Conservation (phyloP, 176 grass and related monocot species). For the Cenchrus fungigraminus region DNA sequence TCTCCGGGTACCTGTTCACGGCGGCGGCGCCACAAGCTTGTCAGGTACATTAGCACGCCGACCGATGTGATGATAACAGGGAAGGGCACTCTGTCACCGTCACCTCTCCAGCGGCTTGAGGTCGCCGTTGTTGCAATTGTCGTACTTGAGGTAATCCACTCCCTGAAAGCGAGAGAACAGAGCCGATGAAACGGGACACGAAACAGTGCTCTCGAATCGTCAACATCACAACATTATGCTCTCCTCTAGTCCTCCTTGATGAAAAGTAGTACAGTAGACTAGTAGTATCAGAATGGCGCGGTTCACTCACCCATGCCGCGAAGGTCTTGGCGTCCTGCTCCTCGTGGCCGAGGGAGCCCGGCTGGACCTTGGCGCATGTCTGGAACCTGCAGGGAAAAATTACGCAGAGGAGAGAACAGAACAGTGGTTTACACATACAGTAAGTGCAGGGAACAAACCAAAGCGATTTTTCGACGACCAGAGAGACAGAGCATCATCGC, state of each 20-base stretch:
- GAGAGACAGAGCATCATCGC: background rate
- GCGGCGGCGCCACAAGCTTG: too few relatives aligned
- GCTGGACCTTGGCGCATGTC: slow-evolving; percentile 76
- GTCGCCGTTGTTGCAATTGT: slow-evolving; percentile 92
- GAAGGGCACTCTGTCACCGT: background rate
- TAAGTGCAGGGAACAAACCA: background rate
- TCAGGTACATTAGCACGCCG: background rate
- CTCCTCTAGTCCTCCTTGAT: too few relatives aligned
- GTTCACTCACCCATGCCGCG: slow-evolving; percentile 73
- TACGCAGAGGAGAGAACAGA: background rate
- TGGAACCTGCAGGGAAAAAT: slow-evolving; percentile 39
- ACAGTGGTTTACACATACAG: background rate
- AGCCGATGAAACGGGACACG: background rate
- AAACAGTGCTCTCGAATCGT: background rate
- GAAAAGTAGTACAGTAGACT: too few relatives aligned
- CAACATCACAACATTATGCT: background rate
- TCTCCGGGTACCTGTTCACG: slow-evolving; percentile 68
- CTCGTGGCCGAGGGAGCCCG: slow-evolving; percentile 80
- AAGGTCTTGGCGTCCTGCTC: slow-evolving; percentile 82
- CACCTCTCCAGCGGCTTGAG: slow-evolving; percentile 72
- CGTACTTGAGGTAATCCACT: slow-evolving; percentile 95
- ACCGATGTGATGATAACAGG: too few relatives aligned
- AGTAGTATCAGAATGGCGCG: background rate
- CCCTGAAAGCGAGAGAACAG: slow-evolving; percentile 40
- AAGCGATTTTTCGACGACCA: background rate